Conservation (phyloP, 2,329 filamentous ascomycete species). For the Fusarium sp. region DNA sequence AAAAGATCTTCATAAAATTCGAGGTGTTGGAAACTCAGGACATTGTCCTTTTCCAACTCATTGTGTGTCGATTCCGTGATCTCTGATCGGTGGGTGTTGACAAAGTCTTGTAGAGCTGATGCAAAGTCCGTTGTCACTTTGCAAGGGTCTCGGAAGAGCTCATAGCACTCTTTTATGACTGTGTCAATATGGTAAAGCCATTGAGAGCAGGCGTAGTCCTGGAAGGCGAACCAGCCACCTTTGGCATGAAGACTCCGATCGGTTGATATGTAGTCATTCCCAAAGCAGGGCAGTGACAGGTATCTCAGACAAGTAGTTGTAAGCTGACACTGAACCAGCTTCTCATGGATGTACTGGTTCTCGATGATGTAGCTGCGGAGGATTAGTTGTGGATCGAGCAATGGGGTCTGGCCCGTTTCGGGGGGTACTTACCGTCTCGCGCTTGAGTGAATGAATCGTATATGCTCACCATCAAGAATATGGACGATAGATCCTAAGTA, state of each 20-base stretch:
- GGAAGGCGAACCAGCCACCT: constrained; percentile 4
- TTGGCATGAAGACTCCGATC: not conserved
- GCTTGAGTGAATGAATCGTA: constrained; percentile 1
- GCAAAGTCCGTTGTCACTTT: rapidly evolving
- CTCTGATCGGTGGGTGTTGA: rapidly evolving
- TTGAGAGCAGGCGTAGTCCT: constrained; percentile 4
- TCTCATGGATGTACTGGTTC: not conserved
- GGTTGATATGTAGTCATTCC: rapidly evolving
- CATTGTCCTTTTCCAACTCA: rapidly evolving
- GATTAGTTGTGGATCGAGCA: rapidly evolving
- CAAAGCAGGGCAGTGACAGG: not conserved
- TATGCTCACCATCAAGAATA: not conserved
- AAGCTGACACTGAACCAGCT: not conserved
- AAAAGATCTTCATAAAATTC: not conserved
- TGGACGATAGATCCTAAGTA: constrained; percentile 18
- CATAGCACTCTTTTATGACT: not conserved
- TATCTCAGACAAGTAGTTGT: not conserved
- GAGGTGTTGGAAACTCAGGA: rapidly evolving
- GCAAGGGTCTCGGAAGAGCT: not conserved
- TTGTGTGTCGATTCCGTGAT: rapidly evolving
- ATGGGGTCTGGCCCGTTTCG: rapidly evolving
- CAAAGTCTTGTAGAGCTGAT: not conserved
- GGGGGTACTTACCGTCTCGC: not conserved
- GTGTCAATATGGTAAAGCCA: not conserved
- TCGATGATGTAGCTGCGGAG: not conserved